Evolutionary conservation across 1,284 basidiomycete species (phyloP).

Genomic region (Cryptococcus neoformans): DNA sequence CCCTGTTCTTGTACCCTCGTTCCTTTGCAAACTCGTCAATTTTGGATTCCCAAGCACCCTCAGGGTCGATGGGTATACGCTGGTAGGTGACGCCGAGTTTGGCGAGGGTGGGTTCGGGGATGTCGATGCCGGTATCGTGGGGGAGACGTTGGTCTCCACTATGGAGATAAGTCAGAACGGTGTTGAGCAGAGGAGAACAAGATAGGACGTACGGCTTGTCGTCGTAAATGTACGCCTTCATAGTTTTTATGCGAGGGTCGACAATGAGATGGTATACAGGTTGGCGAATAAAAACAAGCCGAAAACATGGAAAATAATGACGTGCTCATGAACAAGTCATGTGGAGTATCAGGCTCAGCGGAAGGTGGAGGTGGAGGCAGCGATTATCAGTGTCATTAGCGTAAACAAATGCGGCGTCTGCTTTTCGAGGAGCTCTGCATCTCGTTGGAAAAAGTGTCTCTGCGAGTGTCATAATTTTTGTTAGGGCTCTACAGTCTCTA

Average conservation of each 20-base stretch:
- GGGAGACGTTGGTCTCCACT: slow-evolving; percentile 69
- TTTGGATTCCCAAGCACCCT: slow-evolving; percentile 53
- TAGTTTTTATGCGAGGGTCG: slow-evolving; percentile 30
- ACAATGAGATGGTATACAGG: no score
- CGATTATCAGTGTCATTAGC: no score
- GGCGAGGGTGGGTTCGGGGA: slow-evolving; percentile 55
- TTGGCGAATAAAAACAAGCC: no score
- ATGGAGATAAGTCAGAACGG: not conserved
- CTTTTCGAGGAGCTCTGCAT: no score
- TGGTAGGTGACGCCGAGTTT: slow-evolving; percentile 62
- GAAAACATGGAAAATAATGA: no score
- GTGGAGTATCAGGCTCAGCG: no score
- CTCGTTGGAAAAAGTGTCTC: no score
- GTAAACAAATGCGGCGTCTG: no score
- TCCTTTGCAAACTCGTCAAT: slow-evolving; percentile 61
- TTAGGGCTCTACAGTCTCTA: no score
- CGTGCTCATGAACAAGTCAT: no score
- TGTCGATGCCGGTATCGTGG: slow-evolving; percentile 64
- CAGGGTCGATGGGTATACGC: slow-evolving; percentile 59
- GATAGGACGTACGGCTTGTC: slow-evolving; percentile 53
- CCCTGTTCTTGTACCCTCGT: slow-evolving; percentile 71
- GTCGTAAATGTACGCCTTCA: slow-evolving; percentile 81
- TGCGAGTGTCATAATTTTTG: no score
- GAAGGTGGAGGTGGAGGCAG: no score
- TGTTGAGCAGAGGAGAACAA: not conserved